A percentile compares a stretch with the other conserved stretches of the same genome.
These are phyloP conservation scores for Sarocladium kiliense DNA, from an alignment of 2,329 filamentous ascomycete genomes.

Conservation along the genomic window DNA sequence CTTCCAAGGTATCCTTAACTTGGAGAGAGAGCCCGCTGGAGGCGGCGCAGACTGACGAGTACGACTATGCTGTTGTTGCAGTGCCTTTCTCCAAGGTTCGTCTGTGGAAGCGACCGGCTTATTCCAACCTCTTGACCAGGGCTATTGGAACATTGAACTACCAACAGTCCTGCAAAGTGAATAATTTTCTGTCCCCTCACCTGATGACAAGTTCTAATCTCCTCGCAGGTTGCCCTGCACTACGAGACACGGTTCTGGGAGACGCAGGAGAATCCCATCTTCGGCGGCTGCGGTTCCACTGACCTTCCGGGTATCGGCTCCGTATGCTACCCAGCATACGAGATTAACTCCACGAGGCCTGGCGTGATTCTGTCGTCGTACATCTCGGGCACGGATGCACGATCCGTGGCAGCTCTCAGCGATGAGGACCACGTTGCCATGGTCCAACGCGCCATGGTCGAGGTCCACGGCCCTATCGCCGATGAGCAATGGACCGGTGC, in stretches of 20 bases:
- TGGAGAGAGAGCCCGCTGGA: not conserved
- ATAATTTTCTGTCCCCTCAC: not conserved
- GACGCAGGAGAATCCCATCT: conserved; percentile 22
- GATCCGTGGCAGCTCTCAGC: conserved; percentile 22
- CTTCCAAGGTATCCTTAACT: not conserved
- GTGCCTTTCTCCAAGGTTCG: conserved; percentile 27
- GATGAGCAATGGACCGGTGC: conserved; percentile 54
- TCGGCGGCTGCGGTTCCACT: conserved; percentile 25
- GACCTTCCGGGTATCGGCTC: conserved; percentile 23
- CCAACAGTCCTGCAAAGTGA: conserved; percentile 26
- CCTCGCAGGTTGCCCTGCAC: conserved; percentile 17
- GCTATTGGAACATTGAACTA: conserved; percentile 24
- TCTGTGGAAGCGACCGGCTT: conserved; percentile 24
- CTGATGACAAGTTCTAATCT: not conserved
- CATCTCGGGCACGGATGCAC: conserved; percentile 23
- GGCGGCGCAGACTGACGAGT: conserved; percentile 18
- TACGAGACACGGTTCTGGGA: conserved; percentile 29
- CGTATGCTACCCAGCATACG: conserved; percentile 30
- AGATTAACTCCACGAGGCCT: conserved; percentile 27
- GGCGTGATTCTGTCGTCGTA: conserved; percentile 27
- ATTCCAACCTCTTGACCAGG: conserved; percentile 17
- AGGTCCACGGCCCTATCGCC: conserved; percentile 51
- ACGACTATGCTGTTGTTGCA: conserved; percentile 28
- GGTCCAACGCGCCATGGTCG: conserved; percentile 59
- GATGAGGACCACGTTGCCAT: conserved; percentile 18